Evolutionary conservation across 2,329 filamentous ascomycete species (phyloP).

Genomic region (Madurella fahalii): DNA sequence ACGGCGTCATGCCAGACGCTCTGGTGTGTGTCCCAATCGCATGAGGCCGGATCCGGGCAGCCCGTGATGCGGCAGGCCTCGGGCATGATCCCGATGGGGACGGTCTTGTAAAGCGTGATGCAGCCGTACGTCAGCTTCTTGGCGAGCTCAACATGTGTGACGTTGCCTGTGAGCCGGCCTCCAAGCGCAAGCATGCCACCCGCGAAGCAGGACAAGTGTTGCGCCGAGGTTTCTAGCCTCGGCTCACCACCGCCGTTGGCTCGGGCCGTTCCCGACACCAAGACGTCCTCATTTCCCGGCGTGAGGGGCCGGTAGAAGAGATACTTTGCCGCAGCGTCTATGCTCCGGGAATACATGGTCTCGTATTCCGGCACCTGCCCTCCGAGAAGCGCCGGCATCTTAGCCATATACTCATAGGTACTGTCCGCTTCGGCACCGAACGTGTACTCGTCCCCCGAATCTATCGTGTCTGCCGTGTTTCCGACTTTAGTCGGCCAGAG

Average conservation of each 20-base stretch:
- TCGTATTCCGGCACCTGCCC: conserved; percentile 55
- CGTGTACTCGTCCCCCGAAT: conserved; percentile 31
- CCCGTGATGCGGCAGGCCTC: conserved; percentile 38
- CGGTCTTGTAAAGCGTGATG: conserved; percentile 57
- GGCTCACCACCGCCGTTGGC: conserved; percentile 30
- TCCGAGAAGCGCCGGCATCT: conserved; percentile 52
- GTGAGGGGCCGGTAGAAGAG: conserved; percentile 64
- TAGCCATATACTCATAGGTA: conserved; percentile 49
- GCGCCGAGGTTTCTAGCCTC: conserved; percentile 30
- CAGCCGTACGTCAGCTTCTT: conserved; percentile 58
- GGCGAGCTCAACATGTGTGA: conserved; percentile 51
- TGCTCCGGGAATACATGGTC: conserved; percentile 58
- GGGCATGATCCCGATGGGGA: conserved; percentile 53
- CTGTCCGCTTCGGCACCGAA: conserved; percentile 38
- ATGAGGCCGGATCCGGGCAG: conserved; percentile 36
- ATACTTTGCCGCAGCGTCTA: conserved; percentile 55
- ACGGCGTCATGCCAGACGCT: conserved; percentile 30
- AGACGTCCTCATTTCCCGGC: conserved; percentile 52
- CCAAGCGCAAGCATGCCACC: conserved; percentile 68
- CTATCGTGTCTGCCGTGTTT: conserved; percentile 19
- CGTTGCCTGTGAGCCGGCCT: conserved; percentile 54
- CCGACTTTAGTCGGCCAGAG: conserved; percentile 64
- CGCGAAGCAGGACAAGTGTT: conserved; percentile 66
- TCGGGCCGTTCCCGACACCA: conserved; percentile 49
- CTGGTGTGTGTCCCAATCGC: conserved; percentile 48